Base-by-base conservation (phyloP, 768 basidiomycete genomes). In the Suillus spraguei region DNA sequence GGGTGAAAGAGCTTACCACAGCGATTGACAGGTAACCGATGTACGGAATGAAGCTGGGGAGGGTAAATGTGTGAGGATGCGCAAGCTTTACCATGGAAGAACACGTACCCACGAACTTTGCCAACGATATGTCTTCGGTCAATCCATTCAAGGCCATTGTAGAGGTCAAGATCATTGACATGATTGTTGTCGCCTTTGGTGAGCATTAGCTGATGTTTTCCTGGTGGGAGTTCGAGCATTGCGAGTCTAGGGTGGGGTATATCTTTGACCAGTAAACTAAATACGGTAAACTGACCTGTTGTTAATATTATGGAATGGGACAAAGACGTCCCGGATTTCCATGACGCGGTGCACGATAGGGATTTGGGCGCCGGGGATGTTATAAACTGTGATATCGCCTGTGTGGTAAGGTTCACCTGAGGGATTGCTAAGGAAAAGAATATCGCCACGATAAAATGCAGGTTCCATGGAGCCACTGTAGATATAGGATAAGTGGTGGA, bases 331-430 rank as follows among this genome's bases (percentile, higher is more conserved):
- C 69, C 94, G 96, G 0, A 94, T 92, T 78, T 99, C 97, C 11
- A 99, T 80, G 1, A 99, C 89, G 36, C 97, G 87, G 74, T 99
- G 97, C 4, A 99, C 96, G 69, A 99, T 99, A 4, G 97, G 97
- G 59, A 99, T 95, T 16, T 92, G 89, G 10, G 87, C 90, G 44
- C 95, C 92, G 5, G 96, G 95, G 53, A 95, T 83, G 79, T 94
- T 96, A 85, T 99, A 99, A 3, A 99, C 97, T 0, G 95, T 97
- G 67, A 99, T 99, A 73, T 99, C 97, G 22, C 97, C 97, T 11
- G 91, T 91, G 53, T 87, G 80, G 70, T 97, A 97, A 35, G 84
- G 85, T 66, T 87, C 80, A 60, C 82, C 79, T 0, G 84, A 69
- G 1, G 93, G 93, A 75, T 98, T 97, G 0, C 91, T 93, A 28